Evolutionary conservation across 345 rosid genomes (phyloP).

Genomic region (Syzygium jambos): DNA sequence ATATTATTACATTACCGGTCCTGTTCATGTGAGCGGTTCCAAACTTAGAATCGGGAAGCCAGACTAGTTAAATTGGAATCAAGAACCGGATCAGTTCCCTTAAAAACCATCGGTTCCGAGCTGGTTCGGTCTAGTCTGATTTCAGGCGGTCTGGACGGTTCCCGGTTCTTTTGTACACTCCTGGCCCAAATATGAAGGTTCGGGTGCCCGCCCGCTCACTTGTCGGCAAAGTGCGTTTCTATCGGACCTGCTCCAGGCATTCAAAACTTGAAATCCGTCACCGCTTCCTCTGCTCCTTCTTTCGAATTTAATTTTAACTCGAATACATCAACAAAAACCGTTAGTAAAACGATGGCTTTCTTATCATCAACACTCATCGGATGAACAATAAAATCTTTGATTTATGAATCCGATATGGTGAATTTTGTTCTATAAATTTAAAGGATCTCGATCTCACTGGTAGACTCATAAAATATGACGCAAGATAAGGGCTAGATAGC

Average conservation of each 20-base stretch:
- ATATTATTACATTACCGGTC: no score
- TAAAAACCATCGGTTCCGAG: no score
- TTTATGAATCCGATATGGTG: not conserved
- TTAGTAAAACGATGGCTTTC: not conserved
- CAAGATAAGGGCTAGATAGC: not conserved
- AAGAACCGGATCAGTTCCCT: no score
- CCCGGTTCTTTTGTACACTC: no score
- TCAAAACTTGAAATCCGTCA: no score
- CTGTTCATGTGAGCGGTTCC: no score
- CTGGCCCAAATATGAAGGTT: not conserved
- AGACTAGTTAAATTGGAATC: no score
- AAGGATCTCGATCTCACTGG: not conserved
- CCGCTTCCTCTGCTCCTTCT: not conserved
- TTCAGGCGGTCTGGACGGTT: no score
- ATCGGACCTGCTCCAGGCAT: not conserved
- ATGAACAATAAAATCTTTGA: not conserved
- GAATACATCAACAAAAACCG: not conserved
- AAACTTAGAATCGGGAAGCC: no score
- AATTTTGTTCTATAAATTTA: not conserved
- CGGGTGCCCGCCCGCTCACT: not conserved
- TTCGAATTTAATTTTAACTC: not conserved
- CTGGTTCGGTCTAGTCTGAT: no score
- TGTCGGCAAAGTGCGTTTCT: not conserved
- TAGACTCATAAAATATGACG: not conserved
- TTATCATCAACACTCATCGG: not conserved